A percentile compares a stretch with the other conserved stretches of the same genome.
Evolutionary conservation across 2,329 filamentous ascomycete species (phyloP).

Genomic region (Aspergillus sp.): DNA sequence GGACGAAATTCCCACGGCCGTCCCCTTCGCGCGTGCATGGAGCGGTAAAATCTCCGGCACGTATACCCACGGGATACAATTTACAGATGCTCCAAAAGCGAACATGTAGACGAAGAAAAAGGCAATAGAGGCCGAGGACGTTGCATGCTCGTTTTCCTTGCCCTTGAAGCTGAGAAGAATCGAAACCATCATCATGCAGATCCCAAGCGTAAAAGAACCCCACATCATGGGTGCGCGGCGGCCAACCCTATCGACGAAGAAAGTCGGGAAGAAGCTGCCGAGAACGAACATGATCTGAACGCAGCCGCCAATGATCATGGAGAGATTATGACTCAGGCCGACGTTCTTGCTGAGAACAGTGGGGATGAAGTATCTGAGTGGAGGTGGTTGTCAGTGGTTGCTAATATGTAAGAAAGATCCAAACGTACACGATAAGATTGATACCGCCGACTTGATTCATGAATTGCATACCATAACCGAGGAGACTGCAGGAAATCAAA

Average conservation of each 20-base stretch:
- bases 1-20: conserved; percentile 37
- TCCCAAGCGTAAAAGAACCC: conserved; percentile 30
- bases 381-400: neutral
- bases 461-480: conserved; percentile 49
- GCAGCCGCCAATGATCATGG: conserved; percentile 26
- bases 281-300: conserved; percentile 30
- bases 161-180: conserved; percentile 44
- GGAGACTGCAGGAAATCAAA: conserved; percentile 23
- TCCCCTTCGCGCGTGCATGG: conserved; percentile 51
- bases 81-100: conserved; percentile 45
- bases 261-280: conserved; percentile 46
- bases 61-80: conserved; percentile 53
- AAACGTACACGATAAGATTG: conserved; percentile 42
- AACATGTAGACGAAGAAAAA: conserved; percentile 51
- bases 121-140: conserved; percentile 47
- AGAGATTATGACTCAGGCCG: conserved; percentile 22
- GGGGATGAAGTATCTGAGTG: conserved; percentile 18
- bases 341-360: conserved; percentile 25
- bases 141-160: conserved; percentile 33
- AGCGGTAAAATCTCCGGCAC: conserved; percentile 53
- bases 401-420: neutral
- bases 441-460: conserved; percentile 54
- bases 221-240: conserved; percentile 37
- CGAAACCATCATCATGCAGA: conserved; percentile 40
- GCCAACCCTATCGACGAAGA: conserved; percentile 46